Percentiles rank a stretch among this genome's conserved stretches.
Evolutionary conservation across 169 alveolate species (phyloP).

Genomic region (Plasmodium vinckei): DNA sequence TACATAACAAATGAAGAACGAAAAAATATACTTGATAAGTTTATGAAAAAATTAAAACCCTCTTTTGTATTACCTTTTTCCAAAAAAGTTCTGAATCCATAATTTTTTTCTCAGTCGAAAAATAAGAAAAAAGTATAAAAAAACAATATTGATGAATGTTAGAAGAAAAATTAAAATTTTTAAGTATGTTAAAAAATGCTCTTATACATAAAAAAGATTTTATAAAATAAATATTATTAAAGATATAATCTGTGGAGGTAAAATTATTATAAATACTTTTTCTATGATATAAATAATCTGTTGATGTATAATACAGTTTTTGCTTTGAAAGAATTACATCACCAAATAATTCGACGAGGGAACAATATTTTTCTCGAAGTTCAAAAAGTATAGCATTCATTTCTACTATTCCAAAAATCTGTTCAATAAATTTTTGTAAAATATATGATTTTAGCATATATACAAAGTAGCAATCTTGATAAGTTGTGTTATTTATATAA

Average conservation of each 20-base stretch:
- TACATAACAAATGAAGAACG: neutral
- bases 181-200: conserved; percentile 43
- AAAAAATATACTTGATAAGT: no score
- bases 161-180: conserved; percentile 38
- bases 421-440: conserved; percentile 58
- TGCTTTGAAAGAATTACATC: conserved; percentile 30
- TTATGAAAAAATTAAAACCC: neutral
- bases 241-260: neutral
- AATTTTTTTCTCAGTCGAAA: conserved; percentile 7
- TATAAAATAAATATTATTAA: conserved; percentile 39
- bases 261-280: neutral
- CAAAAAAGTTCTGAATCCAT: conserved; percentile 36
- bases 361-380: conserved; percentile 59
- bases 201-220: conserved; percentile 67
- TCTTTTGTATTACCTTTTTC: conserved; percentile 38
- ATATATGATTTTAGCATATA: conserved; percentile 31
- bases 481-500: conserved; percentile 10
- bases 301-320: conserved; percentile 4
- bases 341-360: conserved; percentile 63
- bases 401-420: conserved; percentile 37
- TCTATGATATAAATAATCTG: neutral
- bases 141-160: conserved; percentile 63
- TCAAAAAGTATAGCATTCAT: conserved; percentile 73
- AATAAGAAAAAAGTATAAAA: conserved; percentile 31
- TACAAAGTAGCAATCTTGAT: conserved; percentile 30